Evolutionary conservation across 2,329 filamentous ascomycete species (phyloP).

Genomic region (Sclerotinia glacialis): DNA sequence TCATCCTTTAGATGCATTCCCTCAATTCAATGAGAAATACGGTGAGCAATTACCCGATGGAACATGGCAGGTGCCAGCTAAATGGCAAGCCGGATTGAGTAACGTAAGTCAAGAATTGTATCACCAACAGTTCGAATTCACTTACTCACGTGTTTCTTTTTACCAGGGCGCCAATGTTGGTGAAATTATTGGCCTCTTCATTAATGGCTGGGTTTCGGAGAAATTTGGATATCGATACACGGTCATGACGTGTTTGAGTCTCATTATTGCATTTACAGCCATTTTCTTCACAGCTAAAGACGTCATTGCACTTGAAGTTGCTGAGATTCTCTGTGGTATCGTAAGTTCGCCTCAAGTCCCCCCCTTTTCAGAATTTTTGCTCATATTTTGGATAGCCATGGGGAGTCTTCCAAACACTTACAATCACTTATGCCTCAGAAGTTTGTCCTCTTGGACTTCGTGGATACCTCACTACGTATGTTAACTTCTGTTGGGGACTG

Average conservation of each 20-base stretch:
- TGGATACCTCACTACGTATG: constrained; percentile 55
- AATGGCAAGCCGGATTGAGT: constrained; percentile 38
- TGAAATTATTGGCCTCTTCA: constrained; percentile 47
- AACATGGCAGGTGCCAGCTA: constrained; percentile 32
- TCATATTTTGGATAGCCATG: constrained; percentile 39
- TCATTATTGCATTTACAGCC: constrained; percentile 46
- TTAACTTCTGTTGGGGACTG: constrained; percentile 55
- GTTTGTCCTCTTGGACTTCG: constrained; percentile 56
- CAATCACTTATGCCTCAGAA: constrained; percentile 44
- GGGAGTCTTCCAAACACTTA: constrained; percentile 45
- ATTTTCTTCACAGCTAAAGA: constrained; percentile 51
- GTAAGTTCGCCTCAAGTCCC: not conserved
- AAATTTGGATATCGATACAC: constrained; percentile 44
- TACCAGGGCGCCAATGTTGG: constrained; percentile 34
- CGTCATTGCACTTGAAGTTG: constrained; percentile 46
- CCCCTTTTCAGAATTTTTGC: not conserved
- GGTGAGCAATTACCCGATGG: constrained; percentile 30
- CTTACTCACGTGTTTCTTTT: constrained; percentile 11
- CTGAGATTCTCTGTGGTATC: constrained; percentile 48
- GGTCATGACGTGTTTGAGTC: constrained; percentile 31
- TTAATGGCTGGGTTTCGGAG: constrained; percentile 49
- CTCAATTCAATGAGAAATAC: constrained; percentile 37
- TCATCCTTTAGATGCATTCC: constrained; percentile 41
- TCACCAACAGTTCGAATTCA: not conserved
- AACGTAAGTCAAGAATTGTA: constrained; percentile 25